Percentiles rank a stretch among this genome's conserved stretches.
Evolutionary conservation across 2,329 filamentous ascomycete genomes (phyloP).

Genomic region (Pleurostoma richardsiae): DNA sequence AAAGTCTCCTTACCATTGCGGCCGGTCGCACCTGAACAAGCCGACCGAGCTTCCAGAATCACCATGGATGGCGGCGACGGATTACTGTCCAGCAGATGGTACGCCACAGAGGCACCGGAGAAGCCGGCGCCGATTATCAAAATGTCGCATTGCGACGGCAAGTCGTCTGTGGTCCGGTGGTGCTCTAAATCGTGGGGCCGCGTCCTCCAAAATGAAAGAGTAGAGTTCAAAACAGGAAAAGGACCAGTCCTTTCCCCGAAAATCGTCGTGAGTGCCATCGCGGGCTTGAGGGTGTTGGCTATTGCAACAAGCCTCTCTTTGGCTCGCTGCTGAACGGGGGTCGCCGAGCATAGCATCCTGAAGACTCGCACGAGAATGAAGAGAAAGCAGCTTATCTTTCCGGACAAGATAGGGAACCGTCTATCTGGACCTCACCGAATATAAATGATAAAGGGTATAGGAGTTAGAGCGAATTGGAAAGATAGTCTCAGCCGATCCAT

Average conservation of each 20-base stretch:
- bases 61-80: slow-evolving; percentile 14
- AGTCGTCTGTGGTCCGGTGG: slow-evolving; percentile 24
- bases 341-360: background rate
- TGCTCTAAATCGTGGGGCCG: slow-evolving; percentile 26
- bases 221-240: slow-evolving; percentile 15
- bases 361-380: background rate
- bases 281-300: background rate
- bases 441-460: background rate
- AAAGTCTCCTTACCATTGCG: slow-evolving; percentile 22
- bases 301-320: background rate
- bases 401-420: background rate
- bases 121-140: slow-evolving; percentile 43
- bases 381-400: background rate
- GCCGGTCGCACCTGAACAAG: slow-evolving; percentile 30
- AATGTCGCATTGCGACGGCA: slow-evolving; percentile 35
- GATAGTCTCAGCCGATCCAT: no score
- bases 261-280: background rate
- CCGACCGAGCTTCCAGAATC: slow-evolving; percentile 24
- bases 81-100: slow-evolving; percentile 26
- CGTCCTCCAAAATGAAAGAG: slow-evolving; percentile 34
- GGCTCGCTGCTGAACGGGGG: background rate
- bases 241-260: background rate
- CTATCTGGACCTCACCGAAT: background rate
- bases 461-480: background rate
- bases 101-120: slow-evolving; percentile 34